phyloP scores from a whole-genome alignment of 352 stramenopile species.

The Phytophthora litchii region DNA sequence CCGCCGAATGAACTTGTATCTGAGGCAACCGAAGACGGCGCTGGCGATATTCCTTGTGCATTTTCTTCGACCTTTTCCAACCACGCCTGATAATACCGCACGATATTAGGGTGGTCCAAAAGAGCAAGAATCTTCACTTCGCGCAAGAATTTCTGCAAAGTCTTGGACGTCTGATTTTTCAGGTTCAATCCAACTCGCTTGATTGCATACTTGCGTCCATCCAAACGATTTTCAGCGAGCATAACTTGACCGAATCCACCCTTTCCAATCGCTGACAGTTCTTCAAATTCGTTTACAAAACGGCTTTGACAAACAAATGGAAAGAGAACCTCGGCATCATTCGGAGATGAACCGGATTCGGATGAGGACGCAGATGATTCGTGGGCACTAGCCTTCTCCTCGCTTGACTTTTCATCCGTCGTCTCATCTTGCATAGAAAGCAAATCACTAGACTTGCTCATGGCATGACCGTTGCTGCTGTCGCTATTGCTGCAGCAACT shows the following conservation, averaged over 20 bases:
- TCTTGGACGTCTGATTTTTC: slow-evolving; percentile 90
- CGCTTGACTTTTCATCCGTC: slow-evolving; percentile 39
- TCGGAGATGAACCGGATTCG: slow-evolving; percentile 36
- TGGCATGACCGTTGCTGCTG: slow-evolving; percentile 21
- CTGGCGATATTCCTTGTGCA: slow-evolving; percentile 11
- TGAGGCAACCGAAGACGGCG: slow-evolving; percentile 30
- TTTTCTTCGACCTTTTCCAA: slow-evolving; percentile 85
- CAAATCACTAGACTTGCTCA: slow-evolving; percentile 26
- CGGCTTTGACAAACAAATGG: slow-evolving; percentile 86
- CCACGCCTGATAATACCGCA: slow-evolving; percentile 93
- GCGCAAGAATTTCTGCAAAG: slow-evolving; percentile 92
- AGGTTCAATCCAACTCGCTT: slow-evolving; percentile 89
- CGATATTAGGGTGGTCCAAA: slow-evolving; percentile 93
- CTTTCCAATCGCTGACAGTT: slow-evolving; percentile 89
- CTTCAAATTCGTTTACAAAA: slow-evolving; percentile 86
- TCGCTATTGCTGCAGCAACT: slow-evolving; percentile 45
- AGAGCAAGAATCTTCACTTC: slow-evolving; percentile 94
- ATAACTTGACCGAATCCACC: slow-evolving; percentile 95
- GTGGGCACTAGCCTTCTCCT: slow-evolving; percentile 27
- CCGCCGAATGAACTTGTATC: slow-evolving; percentile 40
- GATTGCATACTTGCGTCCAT: slow-evolving; percentile 93
- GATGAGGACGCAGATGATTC: slow-evolving; percentile 61
- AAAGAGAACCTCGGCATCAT: slow-evolving; percentile 76
- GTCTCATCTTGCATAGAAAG: slow-evolving; percentile 16
- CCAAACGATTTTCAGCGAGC: slow-evolving; percentile 92